Evolutionary conservation across 2,329 filamentous ascomycete genomes (phyloP), one percentile per base, ranked within the genome.

Genomic region (Ophiocordyceps camponoti-saundersi): DNA sequence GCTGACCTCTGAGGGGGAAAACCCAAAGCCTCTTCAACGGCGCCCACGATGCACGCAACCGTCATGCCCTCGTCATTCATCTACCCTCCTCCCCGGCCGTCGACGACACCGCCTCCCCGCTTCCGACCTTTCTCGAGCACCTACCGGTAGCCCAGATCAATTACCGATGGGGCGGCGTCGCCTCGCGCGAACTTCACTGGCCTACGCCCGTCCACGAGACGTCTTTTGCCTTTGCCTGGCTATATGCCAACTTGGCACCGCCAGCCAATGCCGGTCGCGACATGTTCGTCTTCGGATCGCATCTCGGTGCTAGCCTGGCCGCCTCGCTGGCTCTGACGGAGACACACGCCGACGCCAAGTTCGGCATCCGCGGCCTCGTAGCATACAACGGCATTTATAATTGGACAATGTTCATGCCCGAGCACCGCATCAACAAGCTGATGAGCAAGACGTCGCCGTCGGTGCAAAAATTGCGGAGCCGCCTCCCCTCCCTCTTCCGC

Each of bases 351-450:
- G 61, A 70, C 47, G 54, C 60, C 15, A 59, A 54, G 30, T 65
- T 74, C 54, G 65, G 63, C 39, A 63, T 80, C 42, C 66, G 72
- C 11, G 76, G 76, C 8, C 58, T 79, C 30, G 61, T 76, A 16
- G 68, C 70, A 8, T 72, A 72, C 58, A 77, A 81, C 52, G 77
- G 75, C 41, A 67, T 81, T 48, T 81, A 77, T 61, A 72, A 81
- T 61, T 81, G 77, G 78, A 77, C 75, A 48, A 72, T 66, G 57
- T 75, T 79, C 49, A 65, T 77, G 12, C 71, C 72, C 0, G 67
- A 72, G 51, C 72, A 78, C 48, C 65, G 63, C 7, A 58, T 68
- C 50, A 68, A 75, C 52, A 55, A 48, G 6, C 47, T 53, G 1
- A 46, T 51, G 11, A 55, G 49, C 26, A 48, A 60, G 23, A 60